These are phyloP conservation scores for Ceratobasidium sp. DNA, from an alignment of 1,284 basidiomycete species.

Conservation along the genomic window DNA sequence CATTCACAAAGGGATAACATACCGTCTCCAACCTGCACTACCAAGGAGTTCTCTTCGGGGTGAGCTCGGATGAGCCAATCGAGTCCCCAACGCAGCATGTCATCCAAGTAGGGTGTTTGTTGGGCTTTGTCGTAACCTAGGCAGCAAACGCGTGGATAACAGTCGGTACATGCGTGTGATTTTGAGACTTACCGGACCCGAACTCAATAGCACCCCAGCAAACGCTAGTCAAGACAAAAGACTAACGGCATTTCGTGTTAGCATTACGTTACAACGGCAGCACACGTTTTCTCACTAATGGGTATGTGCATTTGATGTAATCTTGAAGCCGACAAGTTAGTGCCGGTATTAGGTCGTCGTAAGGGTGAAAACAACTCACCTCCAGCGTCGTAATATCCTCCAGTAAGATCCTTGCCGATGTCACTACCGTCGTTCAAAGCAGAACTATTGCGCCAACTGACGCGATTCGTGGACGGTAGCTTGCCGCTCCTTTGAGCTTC, in stretches of 20 bases:
- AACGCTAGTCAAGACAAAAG: conserved; percentile 81
- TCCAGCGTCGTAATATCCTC: conserved; percentile 93
- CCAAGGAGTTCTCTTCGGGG: conserved; percentile 76
- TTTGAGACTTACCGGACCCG: conserved; percentile 66
- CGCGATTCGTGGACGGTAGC: conserved; percentile 75
- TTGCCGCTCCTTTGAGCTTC: conserved; percentile 88
- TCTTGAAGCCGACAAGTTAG: conserved; percentile 58
- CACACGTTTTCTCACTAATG: conserved; percentile 62
- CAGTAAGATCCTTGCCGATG: conserved; percentile 77
- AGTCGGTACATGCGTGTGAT: conserved; percentile 27
- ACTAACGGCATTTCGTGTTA: conserved; percentile 56
- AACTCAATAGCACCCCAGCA: conserved; percentile 89
- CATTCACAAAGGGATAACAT: conserved; percentile 25
- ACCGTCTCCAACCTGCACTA: conserved; percentile 79
- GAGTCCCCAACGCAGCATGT: conserved; percentile 86
- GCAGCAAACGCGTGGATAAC: conserved; percentile 12
- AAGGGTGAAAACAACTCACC: conserved; percentile 56
- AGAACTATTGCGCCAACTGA: conserved; percentile 88
- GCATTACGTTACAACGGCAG: conserved; percentile 13
- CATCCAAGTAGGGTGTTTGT: conserved; percentile 89
- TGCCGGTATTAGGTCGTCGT: not conserved
- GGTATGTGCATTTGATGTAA: conserved; percentile 88
- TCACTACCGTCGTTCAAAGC: conserved; percentile 80
- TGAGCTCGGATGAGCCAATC: conserved; percentile 95
- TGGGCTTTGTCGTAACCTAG: conserved; percentile 82